Conservation (phyloP, 2,329 filamentous ascomycete species). For the Pseudocercospora pini-densiflorae region DNA sequence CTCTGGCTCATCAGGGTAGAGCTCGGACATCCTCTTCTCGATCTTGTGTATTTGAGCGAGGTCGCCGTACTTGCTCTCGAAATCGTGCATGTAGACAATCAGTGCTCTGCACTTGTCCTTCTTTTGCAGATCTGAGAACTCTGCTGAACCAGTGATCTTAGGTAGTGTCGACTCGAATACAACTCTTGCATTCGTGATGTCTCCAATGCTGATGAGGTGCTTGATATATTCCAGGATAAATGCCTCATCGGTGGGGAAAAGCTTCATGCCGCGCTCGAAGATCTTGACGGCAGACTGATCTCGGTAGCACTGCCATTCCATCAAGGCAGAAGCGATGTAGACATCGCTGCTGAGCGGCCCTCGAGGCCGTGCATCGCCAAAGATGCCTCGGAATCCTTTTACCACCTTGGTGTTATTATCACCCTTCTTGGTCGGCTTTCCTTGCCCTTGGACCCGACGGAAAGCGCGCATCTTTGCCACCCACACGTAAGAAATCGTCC, state of each 20-base stretch:
- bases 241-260: slow-evolving; percentile 91
- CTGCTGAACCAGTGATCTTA: slow-evolving; percentile 67
- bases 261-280: slow-evolving; percentile 88
- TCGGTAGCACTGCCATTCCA: slow-evolving; percentile 96
- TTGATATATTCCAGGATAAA: slow-evolving; percentile 97
- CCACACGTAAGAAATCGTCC: slow-evolving; percentile 91
- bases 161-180: slow-evolving; percentile 95
- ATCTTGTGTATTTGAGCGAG: slow-evolving; percentile 87
- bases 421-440: slow-evolving; percentile 56
- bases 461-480: slow-evolving; percentile 93
- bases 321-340: slow-evolving; percentile 88
- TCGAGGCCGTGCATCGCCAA: slow-evolving; percentile 83
- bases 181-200: slow-evolving; percentile 86
- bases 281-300: slow-evolving; percentile 92
- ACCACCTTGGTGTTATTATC: slow-evolving; percentile 19
- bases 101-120: slow-evolving; percentile 75
- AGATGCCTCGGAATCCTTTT: slow-evolving; percentile 79
- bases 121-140: slow-evolving; percentile 57
- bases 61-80: slow-evolving; percentile 93
- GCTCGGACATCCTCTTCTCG: slow-evolving; percentile 87
- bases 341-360: slow-evolving; percentile 92
- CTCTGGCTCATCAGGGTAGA: slow-evolving; percentile 87
- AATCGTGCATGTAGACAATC: slow-evolving; percentile 91
- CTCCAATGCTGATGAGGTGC: slow-evolving; percentile 88
- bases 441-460: slow-evolving; percentile 87